Percentiles rank a stretch among this genome's conserved stretches.
phyloP scores from a whole-genome alignment of 257 asterid genomes.

The Ajuga chamaepitys region DNA sequence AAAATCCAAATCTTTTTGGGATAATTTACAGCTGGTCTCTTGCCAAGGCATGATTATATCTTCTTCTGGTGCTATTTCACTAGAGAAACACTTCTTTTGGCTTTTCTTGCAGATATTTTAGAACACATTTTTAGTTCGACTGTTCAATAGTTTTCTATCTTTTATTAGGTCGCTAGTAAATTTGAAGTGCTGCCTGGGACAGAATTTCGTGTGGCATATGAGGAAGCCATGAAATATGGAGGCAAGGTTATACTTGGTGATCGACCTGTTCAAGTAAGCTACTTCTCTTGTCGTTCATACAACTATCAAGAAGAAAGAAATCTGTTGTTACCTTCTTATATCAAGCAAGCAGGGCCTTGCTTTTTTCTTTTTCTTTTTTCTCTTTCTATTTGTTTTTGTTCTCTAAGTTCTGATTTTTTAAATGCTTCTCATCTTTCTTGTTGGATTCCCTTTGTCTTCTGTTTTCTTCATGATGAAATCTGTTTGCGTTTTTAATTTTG shows the following conservation, averaged over 20 bases:
- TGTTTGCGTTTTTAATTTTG: not conserved
- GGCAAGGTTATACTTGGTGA: conserved; percentile 95
- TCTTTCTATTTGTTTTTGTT: not conserved
- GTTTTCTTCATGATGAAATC: not conserved
- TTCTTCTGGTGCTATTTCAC: not conserved
- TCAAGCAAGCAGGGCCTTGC: not conserved
- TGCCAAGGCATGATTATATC: conserved; percentile 57
- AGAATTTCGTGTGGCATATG: conserved; percentile 93
- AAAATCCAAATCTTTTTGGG: conserved; percentile 69
- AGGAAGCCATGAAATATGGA: conserved; percentile 88
- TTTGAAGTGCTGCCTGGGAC: conserved; percentile 94
- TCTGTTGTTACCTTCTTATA: not conserved
- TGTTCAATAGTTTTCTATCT: conserved; percentile 9
- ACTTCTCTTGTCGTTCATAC: conserved; percentile 1
- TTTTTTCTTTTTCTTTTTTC: not conserved
- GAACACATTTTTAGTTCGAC: not conserved
- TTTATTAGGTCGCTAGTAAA: conserved; percentile 68
- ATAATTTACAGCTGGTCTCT: conserved; percentile 95
- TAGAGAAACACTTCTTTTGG: conserved; percentile 1
- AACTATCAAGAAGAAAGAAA: not conserved
- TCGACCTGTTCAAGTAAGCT: conserved; percentile 77
- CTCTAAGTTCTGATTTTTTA: not conserved
- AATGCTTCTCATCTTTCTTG: not conserved
- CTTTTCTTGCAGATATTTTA: not conserved
- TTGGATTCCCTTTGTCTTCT: not conserved